These are phyloP conservation scores for Lentinula boryana DNA, from an alignment of 768 basidiomycete species.

Conservation along the genomic window DNA sequence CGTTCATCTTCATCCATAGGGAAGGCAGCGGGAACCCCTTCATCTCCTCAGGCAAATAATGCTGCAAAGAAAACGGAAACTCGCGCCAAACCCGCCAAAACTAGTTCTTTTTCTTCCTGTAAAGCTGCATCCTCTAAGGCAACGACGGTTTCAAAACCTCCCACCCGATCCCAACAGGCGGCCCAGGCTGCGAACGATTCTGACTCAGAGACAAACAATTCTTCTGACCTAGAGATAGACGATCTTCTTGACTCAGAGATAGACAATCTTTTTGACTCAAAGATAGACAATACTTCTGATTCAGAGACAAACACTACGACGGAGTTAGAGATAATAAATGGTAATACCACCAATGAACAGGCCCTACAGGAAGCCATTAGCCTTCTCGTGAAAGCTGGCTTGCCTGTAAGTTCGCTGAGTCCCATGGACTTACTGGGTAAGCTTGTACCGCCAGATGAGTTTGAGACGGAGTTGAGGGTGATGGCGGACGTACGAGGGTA, in stretches of 20 bases:
- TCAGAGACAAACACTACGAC: background rate
- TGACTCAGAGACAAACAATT: background rate
- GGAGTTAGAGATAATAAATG: background rate
- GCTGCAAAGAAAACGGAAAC: too few relatives aligned
- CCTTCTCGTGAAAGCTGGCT: background rate
- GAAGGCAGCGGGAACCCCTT: too few relatives aligned
- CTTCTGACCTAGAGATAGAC: too few relatives aligned
- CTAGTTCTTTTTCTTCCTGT: too few relatives aligned
- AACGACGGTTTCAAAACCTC: too few relatives aligned
- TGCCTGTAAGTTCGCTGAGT: conserved; percentile 7
- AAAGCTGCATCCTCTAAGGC: too few relatives aligned
- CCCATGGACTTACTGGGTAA: conserved; percentile 21
- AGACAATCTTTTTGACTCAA: too few relatives aligned
- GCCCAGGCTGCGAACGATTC: background rate
- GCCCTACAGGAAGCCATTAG: background rate
- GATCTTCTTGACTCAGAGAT: too few relatives aligned
- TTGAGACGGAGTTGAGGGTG: conserved; percentile 33
- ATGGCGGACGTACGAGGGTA: conserved; percentile 41
- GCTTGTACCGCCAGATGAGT: conserved; percentile 26
- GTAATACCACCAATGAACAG: background rate
- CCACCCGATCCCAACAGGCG: background rate
- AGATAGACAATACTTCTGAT: too few relatives aligned
- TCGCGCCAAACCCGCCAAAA: too few relatives aligned
- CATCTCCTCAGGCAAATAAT: too few relatives aligned
- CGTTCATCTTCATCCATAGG: too few relatives aligned